Base-by-base conservation (phyloP, 2,329 filamentous ascomycete genomes). In the Xylariaceae sp. region DNA sequence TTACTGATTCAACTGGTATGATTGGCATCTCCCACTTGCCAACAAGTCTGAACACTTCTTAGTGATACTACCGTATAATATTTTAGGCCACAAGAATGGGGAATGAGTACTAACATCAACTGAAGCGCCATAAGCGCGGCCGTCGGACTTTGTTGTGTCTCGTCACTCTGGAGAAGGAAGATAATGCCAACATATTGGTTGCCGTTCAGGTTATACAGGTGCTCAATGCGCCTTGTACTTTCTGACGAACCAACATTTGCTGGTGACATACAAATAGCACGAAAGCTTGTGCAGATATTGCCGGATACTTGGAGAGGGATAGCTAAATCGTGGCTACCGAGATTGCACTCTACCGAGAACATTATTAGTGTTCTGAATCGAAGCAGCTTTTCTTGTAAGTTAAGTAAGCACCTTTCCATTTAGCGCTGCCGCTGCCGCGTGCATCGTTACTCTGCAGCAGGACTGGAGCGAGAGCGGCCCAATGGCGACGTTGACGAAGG, bases 301-400 rank as follows among this genome's bases (percentile, higher is more conserved):
- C 35, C 8, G 17, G 48, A 22, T 7, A 49, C 27, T 7, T 37
- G 40, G 17, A 73, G 43, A 4, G 62, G 61, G 29, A 79, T 62
- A 12, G 69, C 69, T 22, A 77, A 54, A 50, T 79, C 76, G 49
- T 77, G 70, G 2, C 64, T 67, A 14, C 61, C 55, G 3, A 78
- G 59, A 14, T 55, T 60, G 3, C 57, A 54, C 56, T 76, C 75
- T 77, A 37, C 63, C 62, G 22, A 10, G 37, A 14, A 22, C 10
- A 11, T 14, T 17, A 17, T 55, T 19, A 53, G 52, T 33, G 44
- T 16, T n/a, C n/a, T n/a, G n/a, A n/a, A n/a, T n/a, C n/a, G n/a
- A n/a, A n/a, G n/a, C n/a, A n/a, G n/a, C n/a, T n/a, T n/a, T n/a
- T n/a, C 20, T 16, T 10, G 58, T 17, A 14, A 6, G 32, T 39